Percentiles rank a stretch among this genome's conserved stretches.
Evolutionary conservation across 2,329 filamentous ascomycete species (phyloP).

Genomic region (Pseudogymnoascus sp.): DNA sequence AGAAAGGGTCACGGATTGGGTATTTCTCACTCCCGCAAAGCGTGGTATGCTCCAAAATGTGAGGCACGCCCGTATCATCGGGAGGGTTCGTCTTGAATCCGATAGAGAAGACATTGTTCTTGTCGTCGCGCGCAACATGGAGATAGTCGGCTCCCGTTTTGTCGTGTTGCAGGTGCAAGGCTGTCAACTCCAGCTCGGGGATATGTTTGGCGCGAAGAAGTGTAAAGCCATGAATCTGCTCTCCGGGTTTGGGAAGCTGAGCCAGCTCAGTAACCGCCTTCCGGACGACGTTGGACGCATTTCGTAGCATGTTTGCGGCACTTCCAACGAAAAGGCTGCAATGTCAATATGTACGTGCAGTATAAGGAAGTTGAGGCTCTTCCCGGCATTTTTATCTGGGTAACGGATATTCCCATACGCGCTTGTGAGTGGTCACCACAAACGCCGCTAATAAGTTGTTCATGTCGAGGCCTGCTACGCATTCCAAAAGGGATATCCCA

Average conservation of each 20-base stretch:
- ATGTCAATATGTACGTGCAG: slow-evolving; percentile 3
- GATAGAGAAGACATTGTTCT: slow-evolving; percentile 99
- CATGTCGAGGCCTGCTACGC: slow-evolving; percentile 8
- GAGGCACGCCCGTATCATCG: slow-evolving; percentile 90
- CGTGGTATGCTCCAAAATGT: slow-evolving; percentile 96
- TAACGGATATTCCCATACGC: background rate
- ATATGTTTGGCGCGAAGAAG: slow-evolving; percentile 84
- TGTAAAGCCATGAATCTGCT: slow-evolving; percentile 89
- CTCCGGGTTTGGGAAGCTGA: slow-evolving; percentile 69
- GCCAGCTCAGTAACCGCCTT: slow-evolving; percentile 69
- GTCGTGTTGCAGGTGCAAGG: slow-evolving; percentile 83
- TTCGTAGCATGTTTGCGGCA: slow-evolving; percentile 41
- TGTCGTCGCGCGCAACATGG: slow-evolving; percentile 88
- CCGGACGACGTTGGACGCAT: slow-evolving; percentile 42
- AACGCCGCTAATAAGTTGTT: slow-evolving; percentile 9
- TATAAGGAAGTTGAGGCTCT: slow-evolving; percentile 4
- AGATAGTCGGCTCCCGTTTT: slow-evolving; percentile 94
- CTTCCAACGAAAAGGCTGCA: slow-evolving; percentile 4
- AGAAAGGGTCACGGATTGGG: slow-evolving; percentile 97
- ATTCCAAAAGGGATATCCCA: slow-evolving; percentile 5
- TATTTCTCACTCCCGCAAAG: slow-evolving; percentile 93
- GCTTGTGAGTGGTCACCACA: background rate
- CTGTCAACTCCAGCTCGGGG: slow-evolving; percentile 86
- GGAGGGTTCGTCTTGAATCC: slow-evolving; percentile 99
- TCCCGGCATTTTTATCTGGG: slow-evolving; percentile 7